Base-by-base conservation (phyloP, 495 filamentous ascomycete species). In the Podospora tetraspora region DNA sequence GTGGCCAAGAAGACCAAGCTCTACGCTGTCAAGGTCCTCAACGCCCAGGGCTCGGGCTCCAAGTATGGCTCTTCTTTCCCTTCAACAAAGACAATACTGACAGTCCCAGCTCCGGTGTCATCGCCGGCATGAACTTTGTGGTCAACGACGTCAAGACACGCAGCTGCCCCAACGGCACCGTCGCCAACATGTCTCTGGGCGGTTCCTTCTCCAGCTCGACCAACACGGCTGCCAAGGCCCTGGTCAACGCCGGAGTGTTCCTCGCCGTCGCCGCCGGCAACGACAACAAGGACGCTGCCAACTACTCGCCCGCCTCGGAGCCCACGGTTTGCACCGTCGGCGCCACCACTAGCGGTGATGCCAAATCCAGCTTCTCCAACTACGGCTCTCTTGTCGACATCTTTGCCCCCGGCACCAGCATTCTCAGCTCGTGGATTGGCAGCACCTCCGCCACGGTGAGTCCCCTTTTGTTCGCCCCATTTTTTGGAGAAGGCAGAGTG, bases 361-460 rank as follows among this genome's bases (percentile, higher is more conserved):
- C 76, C 69, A 81, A 82, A 57, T 82, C 89, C 60, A 81, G 71
- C 32, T 90, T 84, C 83, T 88, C 86, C 71, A 91, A 91, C 82
- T 90, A 82, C 70, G 88, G 89, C 56, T 57, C 78, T 29, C 70
- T 84, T 29, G 84, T 91, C 25, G 88, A 91, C 74, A 75, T 90
- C 76, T 87, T 84, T 65, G 87, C 86, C 30, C 87, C 87, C 32
- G 87, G 87, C 19, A 69, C 77, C 69, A 72, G 70, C 75, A 85
- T 91, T 64, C 80, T 84, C 12, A 84, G 82, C 52, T 79, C 86
- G 59, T 90, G 82, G 85, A 87, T 85, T 66, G 83, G 82, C 67
- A 79, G 79, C 71, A 77, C 72, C 75, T 75, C 77, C 5, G 82
- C 83, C 63, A 85, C 81, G 62, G 78, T 80, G 63, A 57, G 78